Conservation (phyloP, 2,329 filamentous ascomycete species). For the Aureobasidium sp. region DNA sequence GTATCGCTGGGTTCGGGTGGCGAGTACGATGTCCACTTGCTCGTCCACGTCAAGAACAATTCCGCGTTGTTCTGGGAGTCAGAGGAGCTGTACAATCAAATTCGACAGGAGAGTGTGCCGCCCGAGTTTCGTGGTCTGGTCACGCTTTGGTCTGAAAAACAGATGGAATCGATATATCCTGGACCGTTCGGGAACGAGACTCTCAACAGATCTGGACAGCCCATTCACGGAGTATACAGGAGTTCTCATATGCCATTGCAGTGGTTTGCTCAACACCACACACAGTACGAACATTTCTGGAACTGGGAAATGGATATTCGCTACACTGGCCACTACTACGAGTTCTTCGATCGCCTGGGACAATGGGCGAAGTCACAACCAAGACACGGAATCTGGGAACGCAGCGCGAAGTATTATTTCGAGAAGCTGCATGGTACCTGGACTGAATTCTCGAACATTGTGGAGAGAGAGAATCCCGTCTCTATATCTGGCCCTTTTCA, state of each 20-base stretch:
- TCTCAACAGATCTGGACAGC: slow-evolving; percentile 52
- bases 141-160: slow-evolving; percentile 86
- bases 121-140: slow-evolving; percentile 82
- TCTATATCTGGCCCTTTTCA: slow-evolving; percentile 56
- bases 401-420: slow-evolving; percentile 66
- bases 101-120: slow-evolving; percentile 62
- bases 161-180: slow-evolving; percentile 87
- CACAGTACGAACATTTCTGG: slow-evolving; percentile 55
- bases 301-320: slow-evolving; percentile 88
- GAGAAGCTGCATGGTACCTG: slow-evolving; percentile 61
- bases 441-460: slow-evolving; percentile 56
- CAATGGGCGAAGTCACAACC: slow-evolving; percentile 61
- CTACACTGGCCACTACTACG: slow-evolving; percentile 75
- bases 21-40: slow-evolving; percentile 78
- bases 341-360: slow-evolving; percentile 61
- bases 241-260: slow-evolving; percentile 45
- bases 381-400: slow-evolving; percentile 66
- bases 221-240: slow-evolving; percentile 86
- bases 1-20: slow-evolving; percentile 72
- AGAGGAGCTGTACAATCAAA: slow-evolving; percentile 58
- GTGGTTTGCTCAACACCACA: slow-evolving; percentile 45
- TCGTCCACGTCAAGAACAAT: slow-evolving; percentile 77
- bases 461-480: slow-evolving; percentile 51
- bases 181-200: slow-evolving; percentile 73
- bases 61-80: slow-evolving; percentile 72